phyloP scores from a whole-genome alignment of 192 early-diverging fungal species.

The Entomortierella beljakovae region DNA sequence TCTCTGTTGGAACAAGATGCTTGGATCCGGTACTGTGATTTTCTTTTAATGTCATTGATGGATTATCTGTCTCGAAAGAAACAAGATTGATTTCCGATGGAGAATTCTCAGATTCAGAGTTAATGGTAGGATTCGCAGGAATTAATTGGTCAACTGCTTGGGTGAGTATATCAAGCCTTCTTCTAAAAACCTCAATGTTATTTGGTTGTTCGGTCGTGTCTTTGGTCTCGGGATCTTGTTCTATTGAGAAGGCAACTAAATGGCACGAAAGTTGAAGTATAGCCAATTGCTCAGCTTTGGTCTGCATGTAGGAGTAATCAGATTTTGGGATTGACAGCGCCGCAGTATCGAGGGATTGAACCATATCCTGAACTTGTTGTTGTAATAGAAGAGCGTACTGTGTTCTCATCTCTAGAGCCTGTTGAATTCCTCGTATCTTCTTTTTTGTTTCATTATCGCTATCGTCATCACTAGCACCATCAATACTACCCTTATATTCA shows the following conservation, averaged over 20 bases:
- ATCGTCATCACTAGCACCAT: neutral
- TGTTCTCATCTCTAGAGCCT: slow-evolving; percentile 14
- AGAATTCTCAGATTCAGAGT: neutral
- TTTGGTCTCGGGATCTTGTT: slow-evolving; percentile 2
- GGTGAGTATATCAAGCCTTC: slow-evolving; percentile 22
- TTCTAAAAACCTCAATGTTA: neutral
- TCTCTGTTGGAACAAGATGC: neutral
- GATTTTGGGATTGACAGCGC: neutral
- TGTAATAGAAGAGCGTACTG: slow-evolving; percentile 34
- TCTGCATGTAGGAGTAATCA: neutral
- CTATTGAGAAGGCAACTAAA: slow-evolving; percentile 34
- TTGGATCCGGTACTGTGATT: neutral
- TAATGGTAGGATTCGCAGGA: neutral
- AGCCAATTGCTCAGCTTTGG: slow-evolving; percentile 26
- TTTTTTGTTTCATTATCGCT: neutral
- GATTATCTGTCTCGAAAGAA: slow-evolving; percentile 1
- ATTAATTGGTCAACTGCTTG: slow-evolving; percentile 30
- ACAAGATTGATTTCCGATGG: neutral
- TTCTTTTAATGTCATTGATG: neutral
- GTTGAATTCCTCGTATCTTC: neutral
- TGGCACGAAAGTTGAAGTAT: slow-evolving; percentile 26
- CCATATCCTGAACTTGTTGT: slow-evolving; percentile 47
- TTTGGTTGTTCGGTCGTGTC: neutral
- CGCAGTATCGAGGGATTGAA: slow-evolving; percentile 24
- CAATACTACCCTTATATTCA: neutral